A percentile compares a stretch with the other conserved stretches of the same genome.
These are phyloP conservation scores for Oropetium thomaeum DNA, from an alignment of 176 grass and related monocot genomes.

Conservation along the genomic window DNA sequence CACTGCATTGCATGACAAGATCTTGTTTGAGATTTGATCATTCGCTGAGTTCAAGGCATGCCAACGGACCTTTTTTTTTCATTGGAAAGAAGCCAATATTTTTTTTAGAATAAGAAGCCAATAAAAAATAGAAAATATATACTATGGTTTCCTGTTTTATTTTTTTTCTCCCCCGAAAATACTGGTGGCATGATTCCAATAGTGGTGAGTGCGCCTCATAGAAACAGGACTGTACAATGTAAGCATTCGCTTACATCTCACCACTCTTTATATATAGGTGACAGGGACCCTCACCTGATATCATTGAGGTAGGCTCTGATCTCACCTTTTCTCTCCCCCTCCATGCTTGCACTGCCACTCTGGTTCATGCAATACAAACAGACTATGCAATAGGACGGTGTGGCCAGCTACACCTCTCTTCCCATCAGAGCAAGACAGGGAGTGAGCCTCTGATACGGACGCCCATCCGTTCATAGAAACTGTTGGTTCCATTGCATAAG, in stretches of 20 bases:
- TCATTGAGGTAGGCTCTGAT: conserved; percentile 31
- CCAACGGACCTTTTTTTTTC: neutral
- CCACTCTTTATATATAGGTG: conserved; percentile 56
- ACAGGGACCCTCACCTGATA: conserved; percentile 36
- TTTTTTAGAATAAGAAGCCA: no score
- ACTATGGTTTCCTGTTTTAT: neutral
- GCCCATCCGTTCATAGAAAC: neutral
- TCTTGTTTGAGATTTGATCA: conserved; percentile 33
- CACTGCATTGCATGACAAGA: conserved; percentile 41
- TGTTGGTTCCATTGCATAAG: conserved; percentile 23
- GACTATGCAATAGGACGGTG: conserved; percentile 16
- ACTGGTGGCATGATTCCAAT: conserved; percentile 44
- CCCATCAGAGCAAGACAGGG: conserved; percentile 12
- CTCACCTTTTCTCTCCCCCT: conserved; percentile 26
- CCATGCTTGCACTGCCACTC: conserved; percentile 42
- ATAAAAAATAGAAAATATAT: neutral
- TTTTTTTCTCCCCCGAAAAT: conserved; percentile 21
- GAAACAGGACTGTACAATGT: conserved; percentile 46
- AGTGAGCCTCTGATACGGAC: neutral
- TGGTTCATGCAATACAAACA: conserved; percentile 45
- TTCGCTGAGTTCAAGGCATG: conserved; percentile 25
- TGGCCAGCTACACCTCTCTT: conserved; percentile 21
- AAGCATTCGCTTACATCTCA: conserved; percentile 38
- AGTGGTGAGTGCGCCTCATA: conserved; percentile 26
- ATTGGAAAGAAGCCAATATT: neutral